Conservation (phyloP, 805 yeast genomes). For the Saturnispora zaruensis region DNA sequence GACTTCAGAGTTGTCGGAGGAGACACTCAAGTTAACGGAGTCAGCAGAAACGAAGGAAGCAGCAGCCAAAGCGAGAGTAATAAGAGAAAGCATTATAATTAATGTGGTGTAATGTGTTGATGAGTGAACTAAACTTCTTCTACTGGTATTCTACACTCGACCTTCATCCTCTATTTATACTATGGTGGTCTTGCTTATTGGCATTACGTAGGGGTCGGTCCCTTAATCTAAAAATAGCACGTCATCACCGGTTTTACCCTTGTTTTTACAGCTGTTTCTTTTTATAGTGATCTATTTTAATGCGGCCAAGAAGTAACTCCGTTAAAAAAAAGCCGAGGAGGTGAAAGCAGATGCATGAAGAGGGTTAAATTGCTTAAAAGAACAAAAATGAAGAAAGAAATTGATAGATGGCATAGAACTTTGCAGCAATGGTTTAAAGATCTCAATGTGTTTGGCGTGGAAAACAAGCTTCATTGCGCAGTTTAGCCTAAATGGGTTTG, state of each 20-base stretch:
- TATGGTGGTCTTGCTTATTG: background rate
- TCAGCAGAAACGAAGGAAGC: slow-evolving; percentile 14
- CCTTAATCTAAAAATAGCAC: background rate
- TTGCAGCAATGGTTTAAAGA: no score
- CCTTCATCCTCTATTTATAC: background rate
- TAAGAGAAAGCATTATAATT: slow-evolving; percentile 8
- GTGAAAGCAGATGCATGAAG: background rate
- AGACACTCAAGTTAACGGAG: slow-evolving; percentile 18
- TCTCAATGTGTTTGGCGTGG: no score
- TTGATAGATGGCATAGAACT: no score
- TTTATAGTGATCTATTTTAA: background rate
- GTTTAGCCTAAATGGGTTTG: no score
- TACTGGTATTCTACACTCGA: background rate
- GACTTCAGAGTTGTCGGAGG: slow-evolving; percentile 24
- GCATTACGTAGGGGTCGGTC: background rate
- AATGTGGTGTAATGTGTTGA: background rate
- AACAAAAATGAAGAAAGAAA: no score
- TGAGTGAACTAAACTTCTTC: background rate
- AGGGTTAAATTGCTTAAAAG: no score
- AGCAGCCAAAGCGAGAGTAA: slow-evolving; percentile 9
- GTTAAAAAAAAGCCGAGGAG: background rate
- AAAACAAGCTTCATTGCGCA: no score
- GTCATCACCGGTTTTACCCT: background rate
- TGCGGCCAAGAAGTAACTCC: background rate
- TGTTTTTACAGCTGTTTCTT: background rate